Evolutionary conservation across 768 basidiomycete genomes (phyloP).

Genomic region (Hysterangium stoloniferum): DNA sequence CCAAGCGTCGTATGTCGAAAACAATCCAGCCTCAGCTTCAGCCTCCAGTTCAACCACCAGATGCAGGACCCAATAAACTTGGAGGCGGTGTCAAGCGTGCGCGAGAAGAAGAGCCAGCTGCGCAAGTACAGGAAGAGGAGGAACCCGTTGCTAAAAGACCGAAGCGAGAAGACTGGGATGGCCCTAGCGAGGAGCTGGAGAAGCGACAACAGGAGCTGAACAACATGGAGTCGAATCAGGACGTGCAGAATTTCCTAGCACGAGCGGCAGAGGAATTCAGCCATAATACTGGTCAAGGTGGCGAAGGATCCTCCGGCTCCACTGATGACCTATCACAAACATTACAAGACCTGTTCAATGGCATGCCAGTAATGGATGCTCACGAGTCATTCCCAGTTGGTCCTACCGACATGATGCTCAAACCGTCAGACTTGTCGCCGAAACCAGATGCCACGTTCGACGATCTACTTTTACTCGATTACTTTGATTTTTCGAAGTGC

Average conservation of each 20-base stretch:
- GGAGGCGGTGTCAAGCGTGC: slow-evolving; percentile 35
- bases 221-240: slow-evolving; percentile 57
- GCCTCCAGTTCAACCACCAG: slow-evolving; percentile 23
- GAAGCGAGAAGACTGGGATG: slow-evolving; percentile 62
- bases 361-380: slow-evolving; percentile 13
- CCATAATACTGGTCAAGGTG: slow-evolving; percentile 48
- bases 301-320: slow-evolving; percentile 20
- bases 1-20: slow-evolving; percentile 3
- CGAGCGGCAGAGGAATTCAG: slow-evolving; percentile 39
- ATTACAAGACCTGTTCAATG: background rate
- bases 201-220: slow-evolving; percentile 33
- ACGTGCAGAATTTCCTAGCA: slow-evolving; percentile 47
- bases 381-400: slow-evolving; percentile 19
- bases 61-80: slow-evolving; percentile 12
- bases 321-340: slow-evolving; percentile 4
- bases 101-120: slow-evolving; percentile 40
- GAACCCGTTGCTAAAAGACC: slow-evolving; percentile 65
- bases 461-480: slow-evolving; percentile 48
- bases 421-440: slow-evolving; percentile 29
- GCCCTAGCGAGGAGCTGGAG: slow-evolving; percentile 41
- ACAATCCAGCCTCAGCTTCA: slow-evolving; percentile 13
- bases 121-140: slow-evolving; percentile 26
- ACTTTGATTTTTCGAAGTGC: slow-evolving; percentile 64
- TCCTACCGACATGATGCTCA: slow-evolving; percentile 26
- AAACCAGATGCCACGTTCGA: slow-evolving; percentile 26